These are phyloP conservation scores for Trifolium repens DNA, from an alignment of 306 rosid species.

Conservation along the genomic window DNA sequence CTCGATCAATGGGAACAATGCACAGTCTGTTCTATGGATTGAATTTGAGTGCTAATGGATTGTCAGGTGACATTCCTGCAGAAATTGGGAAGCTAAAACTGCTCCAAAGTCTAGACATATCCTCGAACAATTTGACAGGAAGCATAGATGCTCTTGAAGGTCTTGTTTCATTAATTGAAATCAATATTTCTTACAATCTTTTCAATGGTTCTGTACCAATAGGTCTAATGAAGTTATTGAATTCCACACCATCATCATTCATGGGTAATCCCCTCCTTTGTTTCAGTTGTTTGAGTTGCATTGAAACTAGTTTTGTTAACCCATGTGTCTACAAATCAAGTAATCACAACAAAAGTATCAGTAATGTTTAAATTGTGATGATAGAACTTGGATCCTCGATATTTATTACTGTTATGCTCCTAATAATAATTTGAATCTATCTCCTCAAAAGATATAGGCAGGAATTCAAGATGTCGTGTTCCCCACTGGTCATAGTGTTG, in stretches of 20 bases:
- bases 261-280: slow-evolving; percentile 65
- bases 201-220: slow-evolving; percentile 67
- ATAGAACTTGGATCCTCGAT: slow-evolving; percentile 61
- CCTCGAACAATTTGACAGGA: slow-evolving; percentile 76
- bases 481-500: neutral
- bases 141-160: slow-evolving; percentile 47
- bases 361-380: slow-evolving; percentile 52
- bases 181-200: slow-evolving; percentile 65
- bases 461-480: slow-evolving; percentile 1
- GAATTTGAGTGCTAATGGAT: neutral
- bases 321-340: slow-evolving; percentile 51
- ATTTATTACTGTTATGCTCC: slow-evolving; percentile 38
- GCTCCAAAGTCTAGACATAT: slow-evolving; percentile 55
- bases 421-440: slow-evolving; percentile 28
- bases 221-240: slow-evolving; percentile 49
- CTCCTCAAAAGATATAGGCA: neutral
- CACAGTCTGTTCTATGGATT: neutral
- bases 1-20: neutral
- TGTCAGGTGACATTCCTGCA: slow-evolving; percentile 63
- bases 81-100: slow-evolving; percentile 49
- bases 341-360: slow-evolving; percentile 44
- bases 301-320: slow-evolving; percentile 37
- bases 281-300: slow-evolving; percentile 49
- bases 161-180: slow-evolving; percentile 48
- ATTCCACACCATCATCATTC: slow-evolving; percentile 53